Evolutionary conservation across 176 grass and related monocot species (phyloP).

Genomic region (Panicum miliaceum): DNA sequence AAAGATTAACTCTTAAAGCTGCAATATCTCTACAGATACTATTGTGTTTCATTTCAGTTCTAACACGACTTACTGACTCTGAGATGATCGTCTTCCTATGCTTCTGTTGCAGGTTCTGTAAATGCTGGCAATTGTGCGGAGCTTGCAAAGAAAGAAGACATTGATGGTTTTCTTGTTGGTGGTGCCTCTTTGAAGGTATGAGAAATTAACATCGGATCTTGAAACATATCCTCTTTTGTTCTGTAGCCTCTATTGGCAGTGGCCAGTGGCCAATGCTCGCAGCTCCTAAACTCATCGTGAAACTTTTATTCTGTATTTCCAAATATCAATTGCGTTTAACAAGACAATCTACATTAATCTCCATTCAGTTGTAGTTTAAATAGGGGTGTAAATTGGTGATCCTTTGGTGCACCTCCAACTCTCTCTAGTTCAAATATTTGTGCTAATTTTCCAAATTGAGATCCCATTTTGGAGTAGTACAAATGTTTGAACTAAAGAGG

Average conservation of each 20-base stretch:
- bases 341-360: background rate
- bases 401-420: too few species aligned
- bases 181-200: conserved; percentile 94
- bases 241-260: background rate
- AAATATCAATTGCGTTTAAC: background rate
- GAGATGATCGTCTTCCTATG: background rate
- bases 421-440: too few species aligned
- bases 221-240: background rate
- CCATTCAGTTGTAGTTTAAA: background rate
- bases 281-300: background rate
- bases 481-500: too few species aligned
- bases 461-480: too few species aligned
- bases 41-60: conserved; percentile 6
- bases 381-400: too few species aligned
- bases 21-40: background rate
- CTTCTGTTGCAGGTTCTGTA: conserved; percentile 74
- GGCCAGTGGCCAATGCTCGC: background rate
- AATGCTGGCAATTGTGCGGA: conserved; percentile 86
- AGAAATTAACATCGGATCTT: background rate
- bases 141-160: conserved; percentile 95
- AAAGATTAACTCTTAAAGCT: background rate
- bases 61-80: background rate
- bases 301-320: background rate
- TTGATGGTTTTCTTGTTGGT: conserved; percentile 96
- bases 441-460: too few species aligned